Base-by-base conservation (phyloP, 768 basidiomycete species). In the Baorangia bicolor region DNA sequence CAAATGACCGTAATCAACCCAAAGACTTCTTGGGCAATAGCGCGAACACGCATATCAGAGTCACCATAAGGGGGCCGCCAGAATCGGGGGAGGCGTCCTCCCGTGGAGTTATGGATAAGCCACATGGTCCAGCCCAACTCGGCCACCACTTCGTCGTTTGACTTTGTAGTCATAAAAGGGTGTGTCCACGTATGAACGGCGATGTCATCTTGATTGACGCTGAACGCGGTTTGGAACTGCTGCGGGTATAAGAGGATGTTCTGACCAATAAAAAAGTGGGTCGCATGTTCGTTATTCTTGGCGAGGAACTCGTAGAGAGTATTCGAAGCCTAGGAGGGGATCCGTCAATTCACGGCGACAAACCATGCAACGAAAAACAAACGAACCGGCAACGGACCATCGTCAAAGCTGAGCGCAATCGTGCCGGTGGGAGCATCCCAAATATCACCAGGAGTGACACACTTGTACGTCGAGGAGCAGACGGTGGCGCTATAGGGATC, bases 51-150 rank as follows among this genome's bases (percentile, higher is more conserved):
- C 70, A 80, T 82, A 66, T 98, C 95, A 42, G 81, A 81, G 69
- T 95, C 90, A 33, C 91, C 92, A 66, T 83, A 93, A 9, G 92
- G 92, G 2, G 92, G 92, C n/a, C 92, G 75, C 94, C 94, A 97
- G 77, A 79, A 94, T 44, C 75, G 73, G 16, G 87, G 82, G n/a
- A 86, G 62, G 13, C 82, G 81, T 4, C 95, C 95, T 35, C 88
- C 88, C 5, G 87, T 91, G 1, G 85, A 85, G 68, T 93, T 86
- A 60, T 86, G 82, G 57, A 94, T 88, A 58, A 94, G 72, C 69
- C 85, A 81, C 74, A 87, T 79, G 4, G 90, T 85, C 86, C 88
- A 94, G 12, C 92, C 92, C 52, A 94, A 77, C 77, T 85, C 66
- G 18, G 79, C 90, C 34, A 94, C 59, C 43, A 94, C 70, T 30